phyloP scores from a whole-genome alignment of 495 filamentous ascomycete genomes.

The Podospora conica region DNA sequence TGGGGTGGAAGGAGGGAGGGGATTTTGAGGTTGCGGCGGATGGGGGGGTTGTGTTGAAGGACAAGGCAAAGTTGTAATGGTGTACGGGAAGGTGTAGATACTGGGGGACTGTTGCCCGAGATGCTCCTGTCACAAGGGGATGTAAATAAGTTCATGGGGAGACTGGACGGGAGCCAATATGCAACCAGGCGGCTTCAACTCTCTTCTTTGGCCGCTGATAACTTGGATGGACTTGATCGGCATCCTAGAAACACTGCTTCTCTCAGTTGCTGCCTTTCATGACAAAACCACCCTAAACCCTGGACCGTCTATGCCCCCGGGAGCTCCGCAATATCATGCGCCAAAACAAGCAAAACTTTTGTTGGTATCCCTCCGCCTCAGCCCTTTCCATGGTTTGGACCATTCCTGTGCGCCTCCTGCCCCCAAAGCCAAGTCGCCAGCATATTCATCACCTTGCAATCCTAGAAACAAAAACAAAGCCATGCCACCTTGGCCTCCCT shows the following conservation, averaged over 20 bases:
- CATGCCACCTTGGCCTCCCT: not conserved
- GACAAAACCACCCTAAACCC: not conserved
- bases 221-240: not conserved
- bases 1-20: conserved; percentile 65
- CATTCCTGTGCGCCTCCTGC: not conserved
- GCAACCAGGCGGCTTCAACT: not conserved
- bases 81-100: too few species aligned
- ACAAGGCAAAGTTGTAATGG: conserved; percentile 46
- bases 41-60: conserved; percentile 50
- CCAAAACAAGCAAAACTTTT: not conserved
- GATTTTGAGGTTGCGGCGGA: conserved; percentile 62
- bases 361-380: not conserved
- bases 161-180: too few species aligned
- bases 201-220: not conserved
- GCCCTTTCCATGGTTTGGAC: not conserved
- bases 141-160: too few species aligned
- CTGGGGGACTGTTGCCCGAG: not conserved
- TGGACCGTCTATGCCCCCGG: not conserved
- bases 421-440: not conserved
- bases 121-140: not conserved
- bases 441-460: not conserved
- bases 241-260: not conserved
- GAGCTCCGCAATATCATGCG: not conserved
- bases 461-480: not conserved
- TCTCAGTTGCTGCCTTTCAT: not conserved